phyloP scores from a whole-genome alignment of 1,284 basidiomycete genomes.

The Cutaneotrichosporon sp. region DNA sequence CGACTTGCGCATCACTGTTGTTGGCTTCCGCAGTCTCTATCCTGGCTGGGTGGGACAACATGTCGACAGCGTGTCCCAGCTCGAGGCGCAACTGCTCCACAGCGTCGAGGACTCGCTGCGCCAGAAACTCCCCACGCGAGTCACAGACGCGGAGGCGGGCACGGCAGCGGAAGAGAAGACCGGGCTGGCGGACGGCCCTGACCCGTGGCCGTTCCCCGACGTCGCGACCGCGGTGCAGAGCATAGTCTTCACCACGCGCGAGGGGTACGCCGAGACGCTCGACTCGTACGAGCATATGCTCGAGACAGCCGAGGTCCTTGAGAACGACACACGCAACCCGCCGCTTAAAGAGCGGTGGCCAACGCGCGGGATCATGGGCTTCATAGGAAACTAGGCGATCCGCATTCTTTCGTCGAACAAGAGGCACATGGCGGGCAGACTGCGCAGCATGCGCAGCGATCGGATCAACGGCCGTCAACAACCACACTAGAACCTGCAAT shows the following conservation, averaged over 20 bases:
- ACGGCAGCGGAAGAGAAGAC: no score
- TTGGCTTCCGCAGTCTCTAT: not conserved
- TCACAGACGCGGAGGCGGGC: not conserved
- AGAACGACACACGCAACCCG: constrained; percentile 1
- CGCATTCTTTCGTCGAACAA: no score
- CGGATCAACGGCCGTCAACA: not conserved
- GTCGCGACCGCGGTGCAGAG: not conserved
- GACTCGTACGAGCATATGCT: constrained; percentile 8
- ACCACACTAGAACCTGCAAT: not conserved
- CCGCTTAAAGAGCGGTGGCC: constrained; percentile 5
- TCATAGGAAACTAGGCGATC: not conserved
- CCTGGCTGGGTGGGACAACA: constrained; percentile 5
- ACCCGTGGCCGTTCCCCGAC: not conserved
- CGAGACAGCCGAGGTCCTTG: constrained; percentile 12
- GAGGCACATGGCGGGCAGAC: not conserved
- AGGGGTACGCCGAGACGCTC: constrained; percentile 11
- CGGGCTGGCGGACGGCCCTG: not conserved
- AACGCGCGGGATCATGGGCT: not conserved
- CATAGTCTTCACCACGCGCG: constrained; percentile 8
- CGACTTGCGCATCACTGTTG: constrained; percentile 10
- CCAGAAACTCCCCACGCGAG: not conserved
- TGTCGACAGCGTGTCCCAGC: not conserved
- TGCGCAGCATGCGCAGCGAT: not conserved
- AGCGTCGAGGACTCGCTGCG: constrained; percentile 7
- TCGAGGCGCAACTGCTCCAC: constrained; percentile 11